Evolutionary conservation across 805 yeast species (phyloP), one percentile per base, ranked within the genome.

Genomic region (Wickerhamiella galacta): DNA sequence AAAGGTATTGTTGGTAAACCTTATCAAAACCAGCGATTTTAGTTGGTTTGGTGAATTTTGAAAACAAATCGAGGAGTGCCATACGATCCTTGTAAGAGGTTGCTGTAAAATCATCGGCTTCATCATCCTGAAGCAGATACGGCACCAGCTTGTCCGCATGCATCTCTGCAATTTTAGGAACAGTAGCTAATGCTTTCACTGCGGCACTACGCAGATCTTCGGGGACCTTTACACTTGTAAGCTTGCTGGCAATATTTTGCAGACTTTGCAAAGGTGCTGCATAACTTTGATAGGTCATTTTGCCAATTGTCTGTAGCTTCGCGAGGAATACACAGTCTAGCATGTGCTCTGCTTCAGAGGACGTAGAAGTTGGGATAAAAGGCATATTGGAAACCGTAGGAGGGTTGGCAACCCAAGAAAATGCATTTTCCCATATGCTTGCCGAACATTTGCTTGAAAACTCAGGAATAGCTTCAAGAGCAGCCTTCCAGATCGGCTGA

Each of bases 401-500:
- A 3, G 35, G 28, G 4, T 31, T 16, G 11, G 34, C 33, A 6
- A 53, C 32, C 43, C 52, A 47, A 4, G 49, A 44, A 25, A 53
- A 51, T 0, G 72, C 55, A 14, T 68, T 46, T 0, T 60, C 48
- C 92, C 94, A 82, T 0, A 78, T 57, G 9, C 58, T 31, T 0
- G 52, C 54, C 12, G 43, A 30, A 11, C 11, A 19, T 40, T 61
- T 62, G 12, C 49, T 56, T 10, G 61, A 53, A 7, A 75, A 52
- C 3, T 52, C 46, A 1, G 73, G 68, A 4, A 80, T 47, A 3
- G 67, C 64, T 39, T 75, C 87, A 34, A 63, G 56, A 2, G 78
- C 77, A 4, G 77, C 82, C 14, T 69, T 66, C 93, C 94, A 83
- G 10, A 77, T 64, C 1, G 96, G 96, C 35, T 81, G 77, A 44